Conservation (phyloP, 306 rosid genomes). For the Dryas alaskensis region DNA sequence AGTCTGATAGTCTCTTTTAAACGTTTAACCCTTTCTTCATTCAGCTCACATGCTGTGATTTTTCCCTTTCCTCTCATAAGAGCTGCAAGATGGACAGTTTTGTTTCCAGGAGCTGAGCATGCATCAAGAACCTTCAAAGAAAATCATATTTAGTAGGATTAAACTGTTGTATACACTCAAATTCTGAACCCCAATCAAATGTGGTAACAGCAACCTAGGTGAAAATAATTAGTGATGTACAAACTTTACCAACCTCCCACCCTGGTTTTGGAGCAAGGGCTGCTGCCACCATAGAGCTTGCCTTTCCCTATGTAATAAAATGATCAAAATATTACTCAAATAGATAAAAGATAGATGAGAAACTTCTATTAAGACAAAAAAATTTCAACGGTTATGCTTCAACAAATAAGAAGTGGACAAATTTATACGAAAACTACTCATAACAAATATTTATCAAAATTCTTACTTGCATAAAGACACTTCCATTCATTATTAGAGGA, state of each 20-base stretch:
- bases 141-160: conserved; percentile 20
- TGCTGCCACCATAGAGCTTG: conserved; percentile 92
- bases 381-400: background rate
- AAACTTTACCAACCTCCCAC: conserved; percentile 65
- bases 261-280: conserved; percentile 88
- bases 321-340: conserved; percentile 22
- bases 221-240: background rate
- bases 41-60: conserved; percentile 77
- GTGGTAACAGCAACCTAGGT: background rate
- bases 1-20: conserved; percentile 64
- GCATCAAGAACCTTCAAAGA: conserved; percentile 87
- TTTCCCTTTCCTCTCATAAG: conserved; percentile 76
- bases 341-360: conserved; percentile 6
- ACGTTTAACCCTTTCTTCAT: conserved; percentile 63
- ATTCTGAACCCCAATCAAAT: background rate
- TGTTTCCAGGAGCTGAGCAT: conserved; percentile 96
- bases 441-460: background rate
- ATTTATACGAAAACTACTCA: background rate
- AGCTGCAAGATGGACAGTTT: conserved; percentile 92
- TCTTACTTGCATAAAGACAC: conserved; percentile 86
- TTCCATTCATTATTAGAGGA: conserved; percentile 72
- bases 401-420: background rate
- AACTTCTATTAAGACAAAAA: background rate
- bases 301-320: conserved; percentile 66
- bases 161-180: background rate